These are phyloP conservation scores for Stygiomarasmius scandens DNA, from an alignment of 1,284 basidiomycete species.

Conservation along the genomic window DNA sequence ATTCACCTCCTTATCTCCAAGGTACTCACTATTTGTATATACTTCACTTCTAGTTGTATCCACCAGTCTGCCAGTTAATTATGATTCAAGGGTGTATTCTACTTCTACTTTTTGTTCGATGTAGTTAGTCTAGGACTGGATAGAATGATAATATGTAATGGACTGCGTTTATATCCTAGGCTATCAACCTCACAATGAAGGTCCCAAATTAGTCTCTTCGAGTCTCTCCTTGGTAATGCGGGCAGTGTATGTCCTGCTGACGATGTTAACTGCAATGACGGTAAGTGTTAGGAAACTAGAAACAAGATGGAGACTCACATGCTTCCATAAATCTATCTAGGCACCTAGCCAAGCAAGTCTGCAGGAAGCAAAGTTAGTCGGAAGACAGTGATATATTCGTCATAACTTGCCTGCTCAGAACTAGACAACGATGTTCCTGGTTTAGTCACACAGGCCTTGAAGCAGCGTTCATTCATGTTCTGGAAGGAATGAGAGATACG, in stretches of 20 bases:
- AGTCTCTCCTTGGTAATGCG: conserved; percentile 55
- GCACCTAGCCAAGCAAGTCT: conserved; percentile 78
- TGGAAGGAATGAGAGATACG: conserved; percentile 37
- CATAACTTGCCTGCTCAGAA: conserved; percentile 69
- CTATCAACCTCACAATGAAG: conserved; percentile 1
- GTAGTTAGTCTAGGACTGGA: conserved; percentile 1
- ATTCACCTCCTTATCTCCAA: neutral
- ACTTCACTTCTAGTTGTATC: conserved; percentile 5
- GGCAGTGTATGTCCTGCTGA: conserved; percentile 65
- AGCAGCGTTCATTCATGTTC: conserved; percentile 82
- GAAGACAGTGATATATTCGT: too few relatives aligned
- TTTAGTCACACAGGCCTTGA: conserved; percentile 76
- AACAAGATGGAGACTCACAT: conserved; percentile 55
- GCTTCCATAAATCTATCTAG: conserved; percentile 84
- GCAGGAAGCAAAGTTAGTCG: conserved; percentile 3
- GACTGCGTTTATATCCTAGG: neutral
- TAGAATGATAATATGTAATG: neutral
- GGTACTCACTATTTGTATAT: conserved; percentile 2
- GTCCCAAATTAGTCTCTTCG: conserved; percentile 4
- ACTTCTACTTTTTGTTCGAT: conserved; percentile 8
- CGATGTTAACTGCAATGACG: conserved; percentile 63
- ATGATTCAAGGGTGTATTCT: conserved; percentile 8
- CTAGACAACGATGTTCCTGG: conserved; percentile 69
- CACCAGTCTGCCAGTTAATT: neutral
- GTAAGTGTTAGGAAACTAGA: conserved; percentile 7